Conservation (phyloP, 495 filamentous ascomycete species). For the Amphirosellinia nigrospora region DNA sequence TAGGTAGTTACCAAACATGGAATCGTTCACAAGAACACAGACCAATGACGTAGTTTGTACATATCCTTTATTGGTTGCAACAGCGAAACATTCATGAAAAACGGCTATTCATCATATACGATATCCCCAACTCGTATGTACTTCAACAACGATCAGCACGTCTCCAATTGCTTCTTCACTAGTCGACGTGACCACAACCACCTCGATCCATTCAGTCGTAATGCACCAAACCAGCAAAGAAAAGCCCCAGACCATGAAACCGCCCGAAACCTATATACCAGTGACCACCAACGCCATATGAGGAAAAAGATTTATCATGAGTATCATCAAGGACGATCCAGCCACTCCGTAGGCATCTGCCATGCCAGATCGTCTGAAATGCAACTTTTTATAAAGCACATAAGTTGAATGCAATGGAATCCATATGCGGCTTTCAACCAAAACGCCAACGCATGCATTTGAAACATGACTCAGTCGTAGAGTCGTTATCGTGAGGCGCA, state of each 20-base stretch:
- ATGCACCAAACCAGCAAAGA: not conserved
- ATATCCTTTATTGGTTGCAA: conserved; percentile 12
- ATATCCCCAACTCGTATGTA: conserved; percentile 26
- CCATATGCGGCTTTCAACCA: conserved; percentile 31
- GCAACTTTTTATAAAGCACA: conserved; percentile 21
- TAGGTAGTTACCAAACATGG: not conserved
- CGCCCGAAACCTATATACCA: not conserved
- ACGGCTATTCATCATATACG: conserved; percentile 41
- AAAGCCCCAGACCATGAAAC: not conserved
- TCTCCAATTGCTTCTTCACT: conserved; percentile 1
- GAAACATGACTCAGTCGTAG: conserved; percentile 38
- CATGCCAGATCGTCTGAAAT: conserved; percentile 5
- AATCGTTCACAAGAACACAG: not conserved
- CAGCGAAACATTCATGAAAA: conserved; percentile 8
- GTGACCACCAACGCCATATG: conserved; percentile 11
- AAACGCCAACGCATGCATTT: conserved; percentile 41
- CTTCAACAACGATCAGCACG: not conserved
- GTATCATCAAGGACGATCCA: conserved; percentile 11
- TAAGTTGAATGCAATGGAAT: conserved; percentile 27
- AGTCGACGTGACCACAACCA: not conserved
- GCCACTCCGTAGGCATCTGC: not conserved
- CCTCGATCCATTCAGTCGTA: not conserved
- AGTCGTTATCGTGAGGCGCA: conserved; percentile 40
- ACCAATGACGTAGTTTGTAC: conserved; percentile 8
- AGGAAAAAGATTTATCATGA: not conserved